Conservation (phyloP, 1,139 yeast species). For the Geotrichum restrictum region DNA sequence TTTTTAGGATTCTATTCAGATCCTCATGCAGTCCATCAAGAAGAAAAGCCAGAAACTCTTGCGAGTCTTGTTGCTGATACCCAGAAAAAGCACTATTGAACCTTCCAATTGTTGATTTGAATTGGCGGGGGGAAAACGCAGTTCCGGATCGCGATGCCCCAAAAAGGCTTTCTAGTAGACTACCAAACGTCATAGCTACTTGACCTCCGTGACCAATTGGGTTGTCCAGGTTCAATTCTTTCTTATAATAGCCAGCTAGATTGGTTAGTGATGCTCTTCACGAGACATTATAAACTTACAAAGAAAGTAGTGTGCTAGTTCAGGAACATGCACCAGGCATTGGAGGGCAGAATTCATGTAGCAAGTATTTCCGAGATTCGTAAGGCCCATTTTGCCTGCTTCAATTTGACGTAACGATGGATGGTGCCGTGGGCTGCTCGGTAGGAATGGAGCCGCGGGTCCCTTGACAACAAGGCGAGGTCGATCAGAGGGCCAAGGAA, state of each 20-base stretch:
- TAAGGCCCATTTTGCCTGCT: slow-evolving; percentile 59
- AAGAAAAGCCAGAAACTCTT: slow-evolving; percentile 84
- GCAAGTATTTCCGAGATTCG: slow-evolving; percentile 88
- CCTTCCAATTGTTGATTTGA: slow-evolving; percentile 74
- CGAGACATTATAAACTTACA: slow-evolving; percentile 20
- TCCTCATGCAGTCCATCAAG: slow-evolving; percentile 94
- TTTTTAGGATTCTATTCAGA: slow-evolving; percentile 70
- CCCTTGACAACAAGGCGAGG: background rate
- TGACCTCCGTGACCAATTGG: slow-evolving; percentile 79
- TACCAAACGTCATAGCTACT: slow-evolving; percentile 35
- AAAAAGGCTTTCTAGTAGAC: slow-evolving; percentile 12
- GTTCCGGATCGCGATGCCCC: slow-evolving; percentile 15
- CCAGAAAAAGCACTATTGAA: slow-evolving; percentile 81
- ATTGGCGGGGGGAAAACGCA: slow-evolving; percentile 60
- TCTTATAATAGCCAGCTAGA: slow-evolving; percentile 53
- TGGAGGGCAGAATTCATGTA: slow-evolving; percentile 96
- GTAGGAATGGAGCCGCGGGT: slow-evolving; percentile 4
- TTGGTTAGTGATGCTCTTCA: slow-evolving; percentile 4
- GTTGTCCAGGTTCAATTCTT: slow-evolving; percentile 68
- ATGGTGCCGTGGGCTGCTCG: background rate
- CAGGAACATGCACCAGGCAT: slow-evolving; percentile 84
- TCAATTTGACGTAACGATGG: background rate
- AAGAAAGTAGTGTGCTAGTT: slow-evolving; percentile 66
- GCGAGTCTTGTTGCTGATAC: slow-evolving; percentile 91
- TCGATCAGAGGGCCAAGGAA: slow-evolving; percentile 17